Conservation (phyloP, 495 filamentous ascomycete species). For the Neurospora sp. region DNA sequence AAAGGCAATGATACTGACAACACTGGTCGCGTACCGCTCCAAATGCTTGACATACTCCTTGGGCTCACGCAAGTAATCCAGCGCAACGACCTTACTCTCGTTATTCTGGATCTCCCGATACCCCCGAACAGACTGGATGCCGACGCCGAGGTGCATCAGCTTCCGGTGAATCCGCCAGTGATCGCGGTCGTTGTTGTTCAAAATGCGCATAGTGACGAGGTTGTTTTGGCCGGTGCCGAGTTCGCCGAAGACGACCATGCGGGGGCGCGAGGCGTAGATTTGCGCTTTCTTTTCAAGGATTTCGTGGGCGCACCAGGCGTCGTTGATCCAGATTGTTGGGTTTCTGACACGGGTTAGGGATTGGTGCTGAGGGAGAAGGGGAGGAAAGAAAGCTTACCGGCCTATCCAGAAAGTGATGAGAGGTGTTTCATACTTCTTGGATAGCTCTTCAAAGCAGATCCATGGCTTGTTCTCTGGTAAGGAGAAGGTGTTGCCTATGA, state of each 20-base stretch:
- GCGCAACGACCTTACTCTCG: conserved; percentile 42
- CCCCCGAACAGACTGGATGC: conserved; percentile 48
- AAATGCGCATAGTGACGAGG: conserved; percentile 45
- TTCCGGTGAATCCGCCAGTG: conserved; percentile 54
- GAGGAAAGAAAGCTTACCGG: conserved; percentile 17
- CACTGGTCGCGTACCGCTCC: conserved; percentile 53
- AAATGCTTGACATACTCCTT: conserved; percentile 50
- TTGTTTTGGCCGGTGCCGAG: conserved; percentile 49
- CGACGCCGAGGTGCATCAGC: conserved; percentile 51
- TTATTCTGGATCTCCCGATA: conserved; percentile 54
- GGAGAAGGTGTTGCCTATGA: conserved; percentile 48
- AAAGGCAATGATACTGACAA: conserved; percentile 55
- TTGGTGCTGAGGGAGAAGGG: too few relatives aligned
- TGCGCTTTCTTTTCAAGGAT: conserved; percentile 47
- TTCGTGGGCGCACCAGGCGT: conserved; percentile 49
- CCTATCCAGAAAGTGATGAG: conserved; percentile 58
- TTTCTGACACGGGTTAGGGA: conserved; percentile 24
- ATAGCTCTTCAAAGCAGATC: conserved; percentile 53
- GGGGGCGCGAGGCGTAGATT: conserved; percentile 44
- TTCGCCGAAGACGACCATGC: conserved; percentile 51
- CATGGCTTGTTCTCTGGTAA: conserved; percentile 53
- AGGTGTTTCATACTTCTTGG: conserved; percentile 42
- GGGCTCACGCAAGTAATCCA: conserved; percentile 39
- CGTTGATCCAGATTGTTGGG: conserved; percentile 57
- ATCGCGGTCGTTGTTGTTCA: conserved; percentile 40